A percentile compares a stretch with the other conserved stretches of the same genome.
phyloP scores from a whole-genome alignment of 192 early-diverging fungal species.

The Podochytrium sp. region DNA sequence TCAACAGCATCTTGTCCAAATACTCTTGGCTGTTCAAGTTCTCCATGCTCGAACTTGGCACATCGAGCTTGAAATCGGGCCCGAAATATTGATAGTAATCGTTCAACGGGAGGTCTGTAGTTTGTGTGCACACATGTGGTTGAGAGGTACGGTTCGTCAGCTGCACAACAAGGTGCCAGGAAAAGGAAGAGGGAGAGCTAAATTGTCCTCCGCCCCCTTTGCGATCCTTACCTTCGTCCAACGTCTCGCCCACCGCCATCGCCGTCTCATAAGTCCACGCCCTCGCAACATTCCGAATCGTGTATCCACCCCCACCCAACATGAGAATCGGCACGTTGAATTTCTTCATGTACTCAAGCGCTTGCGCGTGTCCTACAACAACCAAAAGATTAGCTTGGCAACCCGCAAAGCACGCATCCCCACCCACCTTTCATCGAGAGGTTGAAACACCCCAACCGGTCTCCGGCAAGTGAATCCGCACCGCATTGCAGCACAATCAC shows the following conservation, averaged over 20 bases:
- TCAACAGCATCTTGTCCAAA: conserved; percentile 75
- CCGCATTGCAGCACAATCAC: conserved; percentile 97
- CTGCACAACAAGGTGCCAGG: background rate
- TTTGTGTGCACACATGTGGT: too few relatives aligned
- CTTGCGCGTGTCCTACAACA: conserved; percentile 82
- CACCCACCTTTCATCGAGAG: conserved; percentile 80
- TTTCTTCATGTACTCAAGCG: conserved; percentile 87
- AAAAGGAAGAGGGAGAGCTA: too few relatives aligned
- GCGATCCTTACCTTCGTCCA: conserved; percentile 58
- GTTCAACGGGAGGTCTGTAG: conserved; percentile 66
- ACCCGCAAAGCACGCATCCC: conserved; percentile 57
- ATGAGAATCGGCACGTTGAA: conserved; percentile 92
- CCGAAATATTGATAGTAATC: conserved; percentile 69
- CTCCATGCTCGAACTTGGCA: conserved; percentile 79
- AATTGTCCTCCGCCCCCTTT: too few relatives aligned
- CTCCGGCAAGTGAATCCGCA: conserved; percentile 93
- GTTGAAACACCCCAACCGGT: conserved; percentile 95
- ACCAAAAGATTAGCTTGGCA: conserved; percentile 8
- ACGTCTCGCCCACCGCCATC: conserved; percentile 71
- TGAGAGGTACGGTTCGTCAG: background rate
- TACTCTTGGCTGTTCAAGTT: conserved; percentile 90
- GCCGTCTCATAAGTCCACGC: conserved; percentile 96
- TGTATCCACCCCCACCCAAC: conserved; percentile 97
- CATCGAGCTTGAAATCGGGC: conserved; percentile 59
- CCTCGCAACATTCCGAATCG: conserved; percentile 83